Conservation (phyloP, 345 rosid genomes). For the Populus alba region DNA sequence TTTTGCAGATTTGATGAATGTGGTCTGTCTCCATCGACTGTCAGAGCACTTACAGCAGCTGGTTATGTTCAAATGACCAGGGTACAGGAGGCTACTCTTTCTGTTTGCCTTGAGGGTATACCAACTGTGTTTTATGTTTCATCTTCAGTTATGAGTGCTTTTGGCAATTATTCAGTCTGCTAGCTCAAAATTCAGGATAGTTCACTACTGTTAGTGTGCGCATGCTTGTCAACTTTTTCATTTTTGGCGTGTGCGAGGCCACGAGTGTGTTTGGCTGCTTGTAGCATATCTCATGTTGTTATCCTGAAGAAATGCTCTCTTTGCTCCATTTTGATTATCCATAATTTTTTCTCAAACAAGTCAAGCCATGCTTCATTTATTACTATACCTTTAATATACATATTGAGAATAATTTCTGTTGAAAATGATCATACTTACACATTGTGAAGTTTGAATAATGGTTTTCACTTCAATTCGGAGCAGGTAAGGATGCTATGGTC, state of each 20-base stretch:
- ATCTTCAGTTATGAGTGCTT: background rate
- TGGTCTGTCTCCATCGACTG: slow-evolving; percentile 71
- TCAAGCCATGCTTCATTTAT: background rate
- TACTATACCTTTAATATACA: background rate
- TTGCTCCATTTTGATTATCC: background rate
- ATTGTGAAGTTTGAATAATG: background rate
- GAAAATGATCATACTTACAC: background rate
- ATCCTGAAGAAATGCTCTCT: background rate
- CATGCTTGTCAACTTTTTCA: background rate
- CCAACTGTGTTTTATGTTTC: background rate
- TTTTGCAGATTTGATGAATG: slow-evolving; percentile 74
- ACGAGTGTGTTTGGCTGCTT: background rate
- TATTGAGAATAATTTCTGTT: background rate
- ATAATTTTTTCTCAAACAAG: background rate
- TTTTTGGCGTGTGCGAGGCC: background rate
- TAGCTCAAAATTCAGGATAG: background rate
- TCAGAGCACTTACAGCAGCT: slow-evolving; percentile 71
- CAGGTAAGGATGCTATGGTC: slow-evolving; percentile 89
- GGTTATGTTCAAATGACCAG: slow-evolving; percentile 82
- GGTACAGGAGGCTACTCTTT: slow-evolving; percentile 81
- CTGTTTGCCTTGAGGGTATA: slow-evolving; percentile 73
- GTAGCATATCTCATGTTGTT: background rate
- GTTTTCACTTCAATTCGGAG: slow-evolving; percentile 24
- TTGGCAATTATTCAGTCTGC: background rate
- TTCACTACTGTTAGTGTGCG: background rate